Evolutionary conservation across 495 filamentous ascomycete genomes (phyloP).

Genomic region (Lindgomyces ingoldianus): DNA sequence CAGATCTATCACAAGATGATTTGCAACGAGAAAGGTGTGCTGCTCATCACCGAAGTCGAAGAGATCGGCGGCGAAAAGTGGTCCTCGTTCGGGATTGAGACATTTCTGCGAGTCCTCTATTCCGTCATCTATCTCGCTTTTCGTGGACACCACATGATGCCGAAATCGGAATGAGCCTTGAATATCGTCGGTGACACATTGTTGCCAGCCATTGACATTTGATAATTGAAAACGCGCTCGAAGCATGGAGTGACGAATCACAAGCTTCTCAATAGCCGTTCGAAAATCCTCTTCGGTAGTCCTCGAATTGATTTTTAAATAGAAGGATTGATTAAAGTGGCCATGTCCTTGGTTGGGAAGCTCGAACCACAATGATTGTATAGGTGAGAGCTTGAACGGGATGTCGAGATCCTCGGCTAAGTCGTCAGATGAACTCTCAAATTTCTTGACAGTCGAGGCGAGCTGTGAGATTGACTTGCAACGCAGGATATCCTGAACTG

Average conservation of each 20-base stretch:
- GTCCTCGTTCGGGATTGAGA: conserved; percentile 22
- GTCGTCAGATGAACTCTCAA: not conserved
- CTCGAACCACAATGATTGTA: conserved; percentile 34
- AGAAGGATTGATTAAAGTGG: conserved; percentile 40
- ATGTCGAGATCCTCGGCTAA: conserved; percentile 19
- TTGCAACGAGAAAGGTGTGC: conserved; percentile 28
- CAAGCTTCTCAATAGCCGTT: conserved; percentile 23
- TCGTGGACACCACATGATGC: not conserved
- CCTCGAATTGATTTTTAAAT: conserved; percentile 18
- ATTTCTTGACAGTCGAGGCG: not conserved
- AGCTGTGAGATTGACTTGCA: conserved; percentile 36
- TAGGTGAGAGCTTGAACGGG: conserved; percentile 35
- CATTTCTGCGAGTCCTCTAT: conserved; percentile 33
- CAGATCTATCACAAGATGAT: conserved; percentile 38
- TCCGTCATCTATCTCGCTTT: conserved; percentile 4
- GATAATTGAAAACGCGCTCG: conserved; percentile 30
- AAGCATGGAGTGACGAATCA: conserved; percentile 39
- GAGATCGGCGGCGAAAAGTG: conserved; percentile 34
- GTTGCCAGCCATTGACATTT: conserved; percentile 24
- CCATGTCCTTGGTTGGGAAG: conserved; percentile 28
- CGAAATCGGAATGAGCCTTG: conserved; percentile 27
- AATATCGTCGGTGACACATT: conserved; percentile 35
- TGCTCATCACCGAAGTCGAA: conserved; percentile 24
- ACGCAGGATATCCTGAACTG: conserved; percentile 33
- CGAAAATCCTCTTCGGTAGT: conserved; percentile 9